Percentiles rank a stretch among this genome's conserved stretches.
Evolutionary conservation across 2,329 filamentous ascomycete genomes (phyloP).

Genomic region (Beauveria medogensis): DNA sequence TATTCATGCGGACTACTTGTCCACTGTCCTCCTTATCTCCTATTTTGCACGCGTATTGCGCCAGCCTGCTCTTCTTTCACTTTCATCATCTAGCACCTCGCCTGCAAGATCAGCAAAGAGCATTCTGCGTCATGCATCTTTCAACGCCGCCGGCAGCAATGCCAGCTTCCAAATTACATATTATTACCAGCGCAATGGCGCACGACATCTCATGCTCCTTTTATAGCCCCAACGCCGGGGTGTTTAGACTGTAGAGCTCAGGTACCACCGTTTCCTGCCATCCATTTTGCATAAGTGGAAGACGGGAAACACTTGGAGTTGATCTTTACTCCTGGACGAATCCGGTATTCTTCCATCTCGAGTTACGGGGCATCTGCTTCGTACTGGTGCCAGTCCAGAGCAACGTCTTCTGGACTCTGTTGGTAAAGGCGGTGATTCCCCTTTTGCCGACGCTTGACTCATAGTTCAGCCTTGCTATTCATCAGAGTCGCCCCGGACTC

Average conservation of each 20-base stretch:
- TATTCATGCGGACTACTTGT: too few relatives aligned
- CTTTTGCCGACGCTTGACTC: background rate
- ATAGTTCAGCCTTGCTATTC: background rate
- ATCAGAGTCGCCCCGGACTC: background rate
- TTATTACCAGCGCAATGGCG: background rate
- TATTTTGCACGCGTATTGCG: background rate
- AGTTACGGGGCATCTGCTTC: background rate
- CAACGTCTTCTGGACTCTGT: background rate
- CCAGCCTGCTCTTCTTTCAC: background rate
- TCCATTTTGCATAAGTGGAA: constrained; percentile 17
- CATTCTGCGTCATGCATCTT: background rate
- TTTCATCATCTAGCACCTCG: background rate
- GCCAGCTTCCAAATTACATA: background rate
- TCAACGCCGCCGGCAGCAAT: background rate
- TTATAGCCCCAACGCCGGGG: constrained; percentile 47
- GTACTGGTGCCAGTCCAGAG: background rate
- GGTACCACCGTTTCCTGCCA: constrained; percentile 19
- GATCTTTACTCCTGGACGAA: background rate
- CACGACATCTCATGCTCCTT: constrained; percentile 15
- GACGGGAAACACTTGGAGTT: constrained; percentile 6
- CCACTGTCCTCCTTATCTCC: too few relatives aligned
- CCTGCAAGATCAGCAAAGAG: background rate
- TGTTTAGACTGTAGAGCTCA: constrained; percentile 32
- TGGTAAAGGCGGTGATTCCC: background rate
- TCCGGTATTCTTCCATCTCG: background rate